These are phyloP conservation scores for Ogataea wickerhamii DNA, from an alignment of 805 yeast species.

Conservation along the genomic window DNA sequence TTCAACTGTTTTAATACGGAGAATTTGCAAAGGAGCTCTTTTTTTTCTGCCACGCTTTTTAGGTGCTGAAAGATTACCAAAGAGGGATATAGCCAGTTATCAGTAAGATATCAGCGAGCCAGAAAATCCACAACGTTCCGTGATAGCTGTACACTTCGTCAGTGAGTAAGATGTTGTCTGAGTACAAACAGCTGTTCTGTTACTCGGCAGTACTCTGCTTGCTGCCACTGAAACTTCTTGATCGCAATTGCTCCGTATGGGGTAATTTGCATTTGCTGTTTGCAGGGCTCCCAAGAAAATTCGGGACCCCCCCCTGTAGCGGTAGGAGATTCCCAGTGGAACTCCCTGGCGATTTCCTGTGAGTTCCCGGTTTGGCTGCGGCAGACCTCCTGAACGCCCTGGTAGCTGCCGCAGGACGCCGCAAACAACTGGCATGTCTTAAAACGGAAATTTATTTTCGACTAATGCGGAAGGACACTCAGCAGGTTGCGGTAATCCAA, in stretches of 20 bases:
- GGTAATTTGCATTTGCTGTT: slow-evolving; percentile 2
- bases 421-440: slow-evolving; percentile 7
- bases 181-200: no score
- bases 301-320: slow-evolving; percentile 1
- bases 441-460: slow-evolving; percentile 16
- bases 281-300: not conserved
- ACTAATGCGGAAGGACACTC: slow-evolving; percentile 13
- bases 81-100: no score
- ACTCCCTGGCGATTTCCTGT: no score
- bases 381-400: no score
- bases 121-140: no score
- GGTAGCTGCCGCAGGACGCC: no score
- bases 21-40: slow-evolving; percentile 2
- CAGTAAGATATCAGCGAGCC: no score
- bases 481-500: not conserved
- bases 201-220: not conserved
- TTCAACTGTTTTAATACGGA: not conserved
- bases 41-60: slow-evolving; percentile 1
- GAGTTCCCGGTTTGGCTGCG: no score
- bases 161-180: no score
- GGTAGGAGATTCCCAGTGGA: no score
- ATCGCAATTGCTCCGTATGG: slow-evolving; percentile 2
- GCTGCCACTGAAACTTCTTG: slow-evolving; percentile 2
- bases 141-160: no score
- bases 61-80: not conserved